These are phyloP conservation scores for Wickerhamomyces alni DNA, from an alignment of 805 yeast species.

Conservation along the genomic window DNA sequence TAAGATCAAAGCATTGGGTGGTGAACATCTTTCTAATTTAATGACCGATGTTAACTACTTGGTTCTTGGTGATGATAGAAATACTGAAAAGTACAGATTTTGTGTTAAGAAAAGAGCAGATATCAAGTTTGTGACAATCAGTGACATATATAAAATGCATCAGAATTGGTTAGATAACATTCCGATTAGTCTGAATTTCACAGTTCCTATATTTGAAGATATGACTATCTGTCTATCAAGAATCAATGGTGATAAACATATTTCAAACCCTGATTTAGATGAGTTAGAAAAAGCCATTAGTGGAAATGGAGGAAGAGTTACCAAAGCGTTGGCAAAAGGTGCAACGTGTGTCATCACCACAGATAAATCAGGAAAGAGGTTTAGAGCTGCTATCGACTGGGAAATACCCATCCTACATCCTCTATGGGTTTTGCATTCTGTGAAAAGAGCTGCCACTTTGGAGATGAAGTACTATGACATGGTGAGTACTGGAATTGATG, in stretches of 20 bases:
- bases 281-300: constrained; percentile 30
- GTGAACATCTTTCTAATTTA: constrained; percentile 47
- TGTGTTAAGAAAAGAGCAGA: constrained; percentile 48
- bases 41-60: constrained; percentile 56
- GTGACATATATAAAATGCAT: constrained; percentile 38
- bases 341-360: constrained; percentile 44
- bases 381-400: constrained; percentile 39
- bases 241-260: constrained; percentile 19
- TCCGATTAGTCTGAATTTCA: constrained; percentile 18
- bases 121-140: constrained; percentile 46
- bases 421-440: constrained; percentile 35
- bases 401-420: constrained; percentile 34
- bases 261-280: constrained; percentile 20
- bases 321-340: constrained; percentile 42
- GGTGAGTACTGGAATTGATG: constrained; percentile 11
- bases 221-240: constrained; percentile 33
- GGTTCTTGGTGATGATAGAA: constrained; percentile 48
- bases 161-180: constrained; percentile 47
- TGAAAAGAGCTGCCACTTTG: constrained; percentile 32
- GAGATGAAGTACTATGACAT: constrained; percentile 25
- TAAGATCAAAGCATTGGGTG: constrained; percentile 53
- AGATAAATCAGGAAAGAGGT: constrained; percentile 45
- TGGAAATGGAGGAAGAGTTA: constrained; percentile 43
- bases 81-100: constrained; percentile 50
- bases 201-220: constrained; percentile 40